A percentile compares a stretch with the other conserved stretches of the same genome.
These are phyloP conservation scores for Cyathus striatus DNA, from an alignment of 768 basidiomycete genomes.

Conservation along the genomic window DNA sequence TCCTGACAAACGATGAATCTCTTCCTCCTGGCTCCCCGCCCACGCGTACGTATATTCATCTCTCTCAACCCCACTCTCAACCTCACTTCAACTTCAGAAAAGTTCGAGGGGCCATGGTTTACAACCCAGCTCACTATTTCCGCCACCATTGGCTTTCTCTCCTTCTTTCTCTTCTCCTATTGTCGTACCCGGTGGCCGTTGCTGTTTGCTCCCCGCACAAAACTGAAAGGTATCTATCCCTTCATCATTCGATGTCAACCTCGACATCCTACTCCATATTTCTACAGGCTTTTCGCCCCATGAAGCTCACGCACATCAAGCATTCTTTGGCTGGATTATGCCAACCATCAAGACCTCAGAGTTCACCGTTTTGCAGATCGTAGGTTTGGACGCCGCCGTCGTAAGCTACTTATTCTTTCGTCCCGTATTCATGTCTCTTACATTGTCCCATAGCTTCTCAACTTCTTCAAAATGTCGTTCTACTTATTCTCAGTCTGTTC, in stretches of 20 bases:
- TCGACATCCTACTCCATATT: constrained; percentile 4
- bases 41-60: constrained; percentile 37
- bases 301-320: constrained; percentile 81
- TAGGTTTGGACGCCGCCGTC: constrained; percentile 95
- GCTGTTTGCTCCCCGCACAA: constrained; percentile 88
- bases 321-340: constrained; percentile 95
- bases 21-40: constrained; percentile 63
- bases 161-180: constrained; percentile 87
- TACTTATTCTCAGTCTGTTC: constrained; percentile 87
- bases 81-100: constrained; percentile 35
- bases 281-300: constrained; percentile 83
- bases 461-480: constrained; percentile 95
- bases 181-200: constrained; percentile 85
- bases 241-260: neutral
- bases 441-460: constrained; percentile 59
- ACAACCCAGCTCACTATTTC: constrained; percentile 84
- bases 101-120: constrained; percentile 94
- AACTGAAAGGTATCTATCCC: constrained; percentile 79
- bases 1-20: constrained; percentile 27
- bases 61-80: neutral
- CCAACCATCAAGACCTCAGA: constrained; percentile 90
- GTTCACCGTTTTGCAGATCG: constrained; percentile 91
- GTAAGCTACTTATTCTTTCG: constrained; percentile 38
- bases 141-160: constrained; percentile 65
- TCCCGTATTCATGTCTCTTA: neutral